phyloP scores from a whole-genome alignment of 2,329 filamentous ascomycete genomes.

The Aspergillus amoenus region DNA sequence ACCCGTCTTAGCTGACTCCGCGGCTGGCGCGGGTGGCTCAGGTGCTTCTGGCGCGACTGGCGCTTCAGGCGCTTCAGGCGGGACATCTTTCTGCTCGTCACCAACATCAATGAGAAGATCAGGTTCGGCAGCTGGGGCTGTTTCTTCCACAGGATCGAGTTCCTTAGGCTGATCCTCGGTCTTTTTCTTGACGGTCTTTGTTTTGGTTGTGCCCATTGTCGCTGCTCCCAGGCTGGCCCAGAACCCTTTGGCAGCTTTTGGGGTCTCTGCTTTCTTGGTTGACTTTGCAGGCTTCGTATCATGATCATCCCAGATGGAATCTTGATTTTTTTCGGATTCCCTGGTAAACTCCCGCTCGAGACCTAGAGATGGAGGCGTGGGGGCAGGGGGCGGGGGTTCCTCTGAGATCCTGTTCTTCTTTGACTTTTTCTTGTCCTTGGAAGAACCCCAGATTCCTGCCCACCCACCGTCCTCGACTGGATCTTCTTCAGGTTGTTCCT shows the following conservation, averaged over 20 bases:
- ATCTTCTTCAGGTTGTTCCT: conserved; percentile 13
- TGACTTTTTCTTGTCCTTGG: conserved; percentile 49
- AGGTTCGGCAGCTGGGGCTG: conserved; percentile 15
- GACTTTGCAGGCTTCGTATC: conserved; percentile 38
- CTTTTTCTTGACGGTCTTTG: conserved; percentile 46
- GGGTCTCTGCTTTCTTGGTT: conserved; percentile 40
- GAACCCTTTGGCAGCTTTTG: conserved; percentile 41
- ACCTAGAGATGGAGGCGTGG: conserved; percentile 48
- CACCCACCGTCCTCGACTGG: conserved; percentile 28
- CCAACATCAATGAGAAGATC: conserved; percentile 39
- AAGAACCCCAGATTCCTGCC: conserved; percentile 37
- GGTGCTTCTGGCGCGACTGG: conserved; percentile 36
- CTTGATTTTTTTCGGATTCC: conserved; percentile 30
- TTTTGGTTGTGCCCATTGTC: conserved; percentile 31
- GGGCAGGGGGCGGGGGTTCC: conserved; percentile 49
- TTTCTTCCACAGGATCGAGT: conserved; percentile 32
- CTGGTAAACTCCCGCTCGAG: conserved; percentile 34
- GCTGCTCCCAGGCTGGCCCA: conserved; percentile 46
- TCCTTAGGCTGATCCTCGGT: conserved; percentile 47
- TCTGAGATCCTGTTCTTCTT: conserved; percentile 48
- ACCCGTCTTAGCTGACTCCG: conserved; percentile 41
- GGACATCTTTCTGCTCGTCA: conserved; percentile 27
- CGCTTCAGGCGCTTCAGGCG: conserved; percentile 18
- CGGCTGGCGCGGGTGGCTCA: conserved; percentile 37
- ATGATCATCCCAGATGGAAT: conserved; percentile 37